Conservation (phyloP, 2,329 filamentous ascomycete species). For the Ophiobolus disseminans region DNA sequence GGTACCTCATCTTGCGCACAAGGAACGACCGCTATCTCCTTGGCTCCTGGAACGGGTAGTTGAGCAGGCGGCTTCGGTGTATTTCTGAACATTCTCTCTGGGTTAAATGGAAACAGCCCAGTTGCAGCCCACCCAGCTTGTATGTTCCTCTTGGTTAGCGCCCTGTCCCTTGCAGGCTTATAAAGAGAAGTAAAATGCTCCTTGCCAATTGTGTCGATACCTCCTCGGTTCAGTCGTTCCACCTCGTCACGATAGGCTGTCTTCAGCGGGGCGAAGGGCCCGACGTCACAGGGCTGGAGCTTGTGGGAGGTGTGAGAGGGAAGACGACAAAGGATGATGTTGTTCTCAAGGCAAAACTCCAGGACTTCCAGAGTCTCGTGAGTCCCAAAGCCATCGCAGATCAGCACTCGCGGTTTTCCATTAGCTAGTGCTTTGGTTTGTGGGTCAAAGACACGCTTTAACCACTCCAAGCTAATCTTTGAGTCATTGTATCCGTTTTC, state of each 20-base stretch:
- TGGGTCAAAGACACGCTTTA: slow-evolving; percentile 45
- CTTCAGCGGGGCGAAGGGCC: slow-evolving; percentile 14
- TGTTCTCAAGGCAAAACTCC: slow-evolving; percentile 42
- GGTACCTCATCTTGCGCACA: neutral
- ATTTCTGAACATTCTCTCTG: slow-evolving; percentile 13
- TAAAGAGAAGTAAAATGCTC: slow-evolving; percentile 25
- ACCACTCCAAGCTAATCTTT: slow-evolving; percentile 45
- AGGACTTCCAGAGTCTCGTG: slow-evolving; percentile 45
- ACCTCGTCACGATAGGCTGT: slow-evolving; percentile 14
- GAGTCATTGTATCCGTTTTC: slow-evolving; percentile 31
- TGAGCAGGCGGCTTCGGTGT: slow-evolving; percentile 26
- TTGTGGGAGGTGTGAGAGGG: no score
- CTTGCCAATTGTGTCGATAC: slow-evolving; percentile 13
- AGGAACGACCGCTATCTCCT: neutral
- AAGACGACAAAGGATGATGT: no score
- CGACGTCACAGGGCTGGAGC: no score
- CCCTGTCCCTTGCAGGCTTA: slow-evolving; percentile 21
- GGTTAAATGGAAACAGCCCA: slow-evolving; percentile 36
- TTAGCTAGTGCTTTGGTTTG: slow-evolving; percentile 39
- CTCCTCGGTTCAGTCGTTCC: slow-evolving; percentile 7
- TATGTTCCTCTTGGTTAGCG: no score
- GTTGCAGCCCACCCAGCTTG: slow-evolving; percentile 26
- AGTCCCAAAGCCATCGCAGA: slow-evolving; percentile 23
- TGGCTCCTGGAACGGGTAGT: neutral
- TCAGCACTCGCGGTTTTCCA: slow-evolving; percentile 37